Conservation (phyloP, 2,329 filamentous ascomycete genomes). For the Aphanoascus verrucosus region DNA sequence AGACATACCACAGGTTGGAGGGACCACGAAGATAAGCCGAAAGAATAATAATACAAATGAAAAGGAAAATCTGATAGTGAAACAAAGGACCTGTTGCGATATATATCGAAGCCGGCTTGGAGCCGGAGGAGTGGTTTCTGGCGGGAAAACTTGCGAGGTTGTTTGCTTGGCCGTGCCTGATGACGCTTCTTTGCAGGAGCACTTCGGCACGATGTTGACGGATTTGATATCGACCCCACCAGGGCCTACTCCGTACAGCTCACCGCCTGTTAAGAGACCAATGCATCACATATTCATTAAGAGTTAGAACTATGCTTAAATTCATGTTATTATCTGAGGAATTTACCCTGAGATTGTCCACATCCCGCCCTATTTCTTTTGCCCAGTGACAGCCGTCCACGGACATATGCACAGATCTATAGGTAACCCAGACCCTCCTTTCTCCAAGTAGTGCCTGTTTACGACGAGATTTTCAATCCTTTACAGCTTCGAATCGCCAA, state of each 20-base stretch:
- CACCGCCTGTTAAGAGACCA: neutral
- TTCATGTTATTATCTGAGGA: too few species aligned
- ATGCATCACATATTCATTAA: too few species aligned
- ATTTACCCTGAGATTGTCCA: too few species aligned
- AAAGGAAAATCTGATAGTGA: too few species aligned
- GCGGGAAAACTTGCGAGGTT: neutral
- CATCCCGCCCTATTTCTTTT: too few species aligned
- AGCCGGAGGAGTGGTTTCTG: neutral
- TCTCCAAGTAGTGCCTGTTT: too few species aligned
- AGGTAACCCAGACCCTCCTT: neutral
- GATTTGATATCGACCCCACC: neutral
- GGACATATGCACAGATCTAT: too few species aligned
- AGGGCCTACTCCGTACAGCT: neutral
- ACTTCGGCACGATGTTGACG: neutral
- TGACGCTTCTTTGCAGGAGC: neutral
- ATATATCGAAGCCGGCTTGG: neutral
- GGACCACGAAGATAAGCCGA: too few species aligned
- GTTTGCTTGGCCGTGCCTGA: neutral
- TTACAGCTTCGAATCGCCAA: constrained; percentile 8
- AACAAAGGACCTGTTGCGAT: neutral
- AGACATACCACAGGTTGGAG: too few species aligned
- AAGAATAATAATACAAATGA: too few species aligned
- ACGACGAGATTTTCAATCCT: neutral
- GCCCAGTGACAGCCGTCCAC: too few species aligned
- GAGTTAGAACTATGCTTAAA: too few species aligned